Evolutionary conservation across 1,284 basidiomycete genomes (phyloP).

Genomic region (Dichomitus squalens): DNA sequence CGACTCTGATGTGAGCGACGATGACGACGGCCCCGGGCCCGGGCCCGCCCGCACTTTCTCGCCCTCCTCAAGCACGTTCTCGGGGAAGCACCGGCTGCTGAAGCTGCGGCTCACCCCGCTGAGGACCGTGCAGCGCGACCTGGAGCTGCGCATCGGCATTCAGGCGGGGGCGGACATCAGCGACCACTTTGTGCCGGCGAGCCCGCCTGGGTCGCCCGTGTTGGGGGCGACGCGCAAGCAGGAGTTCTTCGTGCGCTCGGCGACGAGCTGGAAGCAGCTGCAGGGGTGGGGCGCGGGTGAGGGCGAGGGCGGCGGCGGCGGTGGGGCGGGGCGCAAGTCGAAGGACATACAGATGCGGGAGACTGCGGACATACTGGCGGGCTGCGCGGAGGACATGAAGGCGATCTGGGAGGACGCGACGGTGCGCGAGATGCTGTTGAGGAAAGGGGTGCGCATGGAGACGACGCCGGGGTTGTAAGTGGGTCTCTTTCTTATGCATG

Average conservation of each 20-base stretch:
- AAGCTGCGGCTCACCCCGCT: slow-evolving; percentile 61
- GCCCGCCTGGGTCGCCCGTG: slow-evolving; percentile 33
- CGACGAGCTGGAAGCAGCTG: slow-evolving; percentile 61
- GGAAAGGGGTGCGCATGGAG: slow-evolving; percentile 51
- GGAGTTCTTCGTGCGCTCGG: slow-evolving; percentile 60
- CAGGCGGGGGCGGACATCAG: slow-evolving; percentile 39
- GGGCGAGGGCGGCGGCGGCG: slow-evolving; percentile 17
- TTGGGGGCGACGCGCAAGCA: slow-evolving; percentile 30
- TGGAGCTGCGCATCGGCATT: slow-evolving; percentile 62
- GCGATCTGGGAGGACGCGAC: slow-evolving; percentile 60
- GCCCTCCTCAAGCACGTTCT: slow-evolving; percentile 38
- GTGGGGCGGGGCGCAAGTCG: slow-evolving; percentile 30
- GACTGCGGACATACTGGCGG: slow-evolving; percentile 54
- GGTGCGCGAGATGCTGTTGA: slow-evolving; percentile 52
- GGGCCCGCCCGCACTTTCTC: background rate
- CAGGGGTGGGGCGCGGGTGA: slow-evolving; percentile 45
- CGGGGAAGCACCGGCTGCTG: slow-evolving; percentile 61
- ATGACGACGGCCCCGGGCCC: background rate
- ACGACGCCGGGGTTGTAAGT: slow-evolving; percentile 69
- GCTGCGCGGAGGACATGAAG: slow-evolving; percentile 61
- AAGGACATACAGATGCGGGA: slow-evolving; percentile 45
- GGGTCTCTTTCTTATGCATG: background rate
- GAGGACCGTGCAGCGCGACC: slow-evolving; percentile 54
- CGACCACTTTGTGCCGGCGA: slow-evolving; percentile 10
- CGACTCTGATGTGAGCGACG: slow-evolving; percentile 23